phyloP scores from a whole-genome alignment of 2,329 filamentous ascomycete species.

The Polytolypa hystricis region DNA sequence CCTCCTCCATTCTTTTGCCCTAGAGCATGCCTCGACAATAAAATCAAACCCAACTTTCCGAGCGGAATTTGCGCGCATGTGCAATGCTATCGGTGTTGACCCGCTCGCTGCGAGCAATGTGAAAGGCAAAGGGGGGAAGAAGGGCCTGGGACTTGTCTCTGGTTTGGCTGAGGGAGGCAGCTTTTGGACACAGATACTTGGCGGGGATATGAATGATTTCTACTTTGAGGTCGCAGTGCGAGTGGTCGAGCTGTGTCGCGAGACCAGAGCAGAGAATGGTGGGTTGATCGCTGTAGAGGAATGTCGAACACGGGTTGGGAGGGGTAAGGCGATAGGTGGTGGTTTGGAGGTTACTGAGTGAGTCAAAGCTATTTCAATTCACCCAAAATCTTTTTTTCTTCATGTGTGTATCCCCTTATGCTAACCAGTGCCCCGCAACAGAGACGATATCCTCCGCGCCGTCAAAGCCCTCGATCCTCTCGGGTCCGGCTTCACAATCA shows the following conservation, averaged over 20 bases:
- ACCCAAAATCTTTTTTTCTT: conserved; percentile 5
- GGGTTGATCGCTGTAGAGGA: conserved; percentile 79
- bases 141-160: conserved; percentile 26
- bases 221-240: conserved; percentile 97
- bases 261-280: conserved; percentile 80
- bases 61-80: conserved; percentile 97
- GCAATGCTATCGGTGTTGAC: conserved; percentile 90
- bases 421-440: conserved; percentile 18
- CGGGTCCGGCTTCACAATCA: conserved; percentile 74
- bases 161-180: conserved; percentile 44
- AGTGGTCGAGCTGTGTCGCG: conserved; percentile 83
- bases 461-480: conserved; percentile 79
- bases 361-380: conserved; percentile 5
- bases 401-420: neutral
- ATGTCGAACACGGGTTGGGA: conserved; percentile 63
- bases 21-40: conserved; percentile 91
- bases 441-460: conserved; percentile 81
- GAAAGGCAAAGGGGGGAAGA: conserved; percentile 37
- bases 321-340: conserved; percentile 61
- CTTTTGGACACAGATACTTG: conserved; percentile 87
- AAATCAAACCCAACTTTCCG: conserved; percentile 91
- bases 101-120: conserved; percentile 63
- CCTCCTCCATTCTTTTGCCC: conserved; percentile 84
- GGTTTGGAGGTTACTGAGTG: conserved; percentile 70
- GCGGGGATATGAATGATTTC: conserved; percentile 89